Conservation (phyloP, 139 green algal genomes). For the Asterochloris sp. region DNA sequence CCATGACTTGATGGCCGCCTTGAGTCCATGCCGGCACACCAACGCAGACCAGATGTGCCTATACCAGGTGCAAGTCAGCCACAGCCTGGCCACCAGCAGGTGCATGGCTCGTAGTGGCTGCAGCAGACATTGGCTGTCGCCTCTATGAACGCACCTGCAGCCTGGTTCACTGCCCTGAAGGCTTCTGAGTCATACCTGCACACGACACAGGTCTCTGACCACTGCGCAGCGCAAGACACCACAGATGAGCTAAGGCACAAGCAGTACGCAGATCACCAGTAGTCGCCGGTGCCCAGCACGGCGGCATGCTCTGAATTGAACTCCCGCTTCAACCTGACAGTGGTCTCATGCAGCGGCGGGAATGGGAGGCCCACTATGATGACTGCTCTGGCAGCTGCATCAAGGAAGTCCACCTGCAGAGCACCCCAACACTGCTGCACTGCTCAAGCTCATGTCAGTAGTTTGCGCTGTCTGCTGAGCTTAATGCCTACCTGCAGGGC, state of each 20-base stretch:
- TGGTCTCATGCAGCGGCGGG: slow-evolving; percentile 6
- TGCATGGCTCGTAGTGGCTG: neutral
- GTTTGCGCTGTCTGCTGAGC: too few relatives aligned
- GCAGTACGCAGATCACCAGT: neutral
- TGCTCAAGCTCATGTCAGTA: too few relatives aligned
- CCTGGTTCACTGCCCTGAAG: slow-evolving; percentile 18
- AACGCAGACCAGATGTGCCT: neutral
- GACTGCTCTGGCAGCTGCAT: slow-evolving; percentile 4
- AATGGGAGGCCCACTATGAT: slow-evolving; percentile 12
- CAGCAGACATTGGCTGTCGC: neutral
- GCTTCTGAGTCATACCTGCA: slow-evolving; percentile 8
- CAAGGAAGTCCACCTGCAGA: slow-evolving; percentile 1
- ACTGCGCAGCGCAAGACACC: too few relatives aligned
- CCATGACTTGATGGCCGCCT: neutral
- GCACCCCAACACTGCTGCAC: too few relatives aligned
- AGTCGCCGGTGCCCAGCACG: slow-evolving; percentile 3
- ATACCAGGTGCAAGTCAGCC: neutral
- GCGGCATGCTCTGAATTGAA: slow-evolving; percentile 11
- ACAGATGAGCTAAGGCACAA: too few relatives aligned
- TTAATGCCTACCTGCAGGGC: too few relatives aligned
- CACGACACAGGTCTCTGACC: too few relatives aligned
- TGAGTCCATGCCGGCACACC: neutral
- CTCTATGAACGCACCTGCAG: neutral
- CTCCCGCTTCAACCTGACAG: slow-evolving; percentile 4
- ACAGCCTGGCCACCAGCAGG: neutral